These are phyloP conservation scores for Yamadazyma taylorii DNA, from an alignment of 1,139 yeast genomes.

Conservation along the genomic window DNA sequence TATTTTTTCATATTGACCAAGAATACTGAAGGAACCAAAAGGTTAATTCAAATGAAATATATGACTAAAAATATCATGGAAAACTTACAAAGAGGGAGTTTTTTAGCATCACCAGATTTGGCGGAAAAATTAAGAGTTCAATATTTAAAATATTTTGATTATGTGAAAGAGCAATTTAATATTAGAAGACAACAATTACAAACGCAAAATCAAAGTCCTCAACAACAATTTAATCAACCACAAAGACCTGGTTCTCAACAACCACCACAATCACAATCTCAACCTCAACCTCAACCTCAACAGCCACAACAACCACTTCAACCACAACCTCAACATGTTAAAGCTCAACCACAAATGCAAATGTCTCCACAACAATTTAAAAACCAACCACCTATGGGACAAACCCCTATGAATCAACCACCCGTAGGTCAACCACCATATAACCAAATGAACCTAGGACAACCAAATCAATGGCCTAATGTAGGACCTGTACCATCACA, in stretches of 20 bases:
- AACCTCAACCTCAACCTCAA: constrained; percentile 13
- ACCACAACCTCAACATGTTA: constrained; percentile 14
- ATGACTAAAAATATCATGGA: constrained; percentile 79
- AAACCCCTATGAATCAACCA: too few species aligned
- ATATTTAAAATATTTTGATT: constrained; percentile 71
- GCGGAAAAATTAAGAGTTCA: constrained; percentile 70
- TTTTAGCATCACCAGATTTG: constrained; percentile 66
- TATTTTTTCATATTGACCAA: constrained; percentile 74
- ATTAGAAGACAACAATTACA: constrained; percentile 35
- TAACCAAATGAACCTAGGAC: constrained; percentile 18
- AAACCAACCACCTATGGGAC: not conserved
- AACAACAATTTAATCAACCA: constrained; percentile 4
- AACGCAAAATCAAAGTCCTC: constrained; percentile 18
- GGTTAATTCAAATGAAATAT: constrained; percentile 73
- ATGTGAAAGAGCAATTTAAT: constrained; percentile 54
- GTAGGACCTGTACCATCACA: constrained; percentile 12
- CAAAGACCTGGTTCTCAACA: constrained; percentile 14
- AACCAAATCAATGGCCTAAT: constrained; percentile 23
- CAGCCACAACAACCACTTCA: constrained; percentile 6
- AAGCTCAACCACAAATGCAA: constrained; percentile 1
- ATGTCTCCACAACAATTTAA: not conserved
- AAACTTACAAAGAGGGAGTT: constrained; percentile 58
- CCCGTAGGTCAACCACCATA: constrained; percentile 5
- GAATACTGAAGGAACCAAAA: constrained; percentile 71
- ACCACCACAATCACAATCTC: constrained; percentile 10